Evolutionary conservation across 176 grass and related monocot genomes (phyloP).

Genomic region (Juncus effusus): DNA sequence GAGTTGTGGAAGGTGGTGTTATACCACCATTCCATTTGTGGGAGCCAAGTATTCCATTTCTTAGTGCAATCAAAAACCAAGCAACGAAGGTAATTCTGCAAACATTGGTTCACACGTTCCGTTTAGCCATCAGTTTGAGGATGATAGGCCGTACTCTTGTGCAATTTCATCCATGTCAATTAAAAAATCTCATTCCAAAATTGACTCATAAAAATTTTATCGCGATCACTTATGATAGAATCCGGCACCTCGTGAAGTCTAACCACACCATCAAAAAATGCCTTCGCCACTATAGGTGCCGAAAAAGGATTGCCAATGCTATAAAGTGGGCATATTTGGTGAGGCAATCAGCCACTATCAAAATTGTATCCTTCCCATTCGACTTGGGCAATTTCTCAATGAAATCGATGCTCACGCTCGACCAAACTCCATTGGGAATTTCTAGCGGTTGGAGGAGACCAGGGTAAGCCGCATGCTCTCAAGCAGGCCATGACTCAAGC

Average conservation of each 20-base stretch:
- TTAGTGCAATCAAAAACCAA: no score
- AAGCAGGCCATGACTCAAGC: no score
- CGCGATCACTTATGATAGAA: not conserved
- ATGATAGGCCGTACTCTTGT: not conserved
- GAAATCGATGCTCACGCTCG: not conserved
- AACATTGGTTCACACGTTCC: not conserved
- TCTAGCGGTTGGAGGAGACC: not conserved
- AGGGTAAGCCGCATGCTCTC: not conserved
- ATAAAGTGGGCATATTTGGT: slow-evolving; percentile 2
- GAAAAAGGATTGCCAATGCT: not conserved
- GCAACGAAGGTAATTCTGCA: not conserved
- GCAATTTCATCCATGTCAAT: not conserved
- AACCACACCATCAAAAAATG: not conserved
- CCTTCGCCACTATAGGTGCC: not conserved
- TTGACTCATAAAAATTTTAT: not conserved
- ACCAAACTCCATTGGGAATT: not conserved
- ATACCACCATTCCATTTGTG: not conserved
- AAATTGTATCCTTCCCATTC: not conserved
- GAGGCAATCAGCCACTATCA: not conserved
- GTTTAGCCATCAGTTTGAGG: not conserved
- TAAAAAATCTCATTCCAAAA: not conserved
- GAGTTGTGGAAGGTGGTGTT: not conserved
- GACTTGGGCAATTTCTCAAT: not conserved
- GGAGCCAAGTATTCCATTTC: not conserved
- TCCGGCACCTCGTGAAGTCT: not conserved